Percentiles rank a stretch among this genome's conserved stretches.
Evolutionary conservation across 805 yeast species (phyloP).

Genomic region (Cyberlindnera veronae): DNA sequence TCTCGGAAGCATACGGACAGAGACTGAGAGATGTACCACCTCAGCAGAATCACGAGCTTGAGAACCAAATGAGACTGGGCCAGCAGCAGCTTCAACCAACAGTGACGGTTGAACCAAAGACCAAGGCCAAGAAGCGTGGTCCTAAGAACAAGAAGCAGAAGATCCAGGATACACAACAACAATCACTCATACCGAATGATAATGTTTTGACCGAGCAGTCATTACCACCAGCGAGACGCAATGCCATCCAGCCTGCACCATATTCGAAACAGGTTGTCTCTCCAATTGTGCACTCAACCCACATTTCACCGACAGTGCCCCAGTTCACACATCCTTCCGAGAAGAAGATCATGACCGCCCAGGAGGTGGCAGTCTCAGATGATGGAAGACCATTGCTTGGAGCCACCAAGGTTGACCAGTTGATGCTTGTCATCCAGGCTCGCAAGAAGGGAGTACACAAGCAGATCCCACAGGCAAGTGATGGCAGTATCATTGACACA

Average conservation of each 20-base stretch:
- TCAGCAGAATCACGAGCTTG: not conserved
- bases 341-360: slow-evolving; percentile 39
- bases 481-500: slow-evolving; percentile 64
- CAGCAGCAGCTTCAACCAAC: not conserved
- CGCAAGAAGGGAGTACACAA: slow-evolving; percentile 72
- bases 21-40: slow-evolving; percentile 4
- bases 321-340: slow-evolving; percentile 15
- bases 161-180: not conserved
- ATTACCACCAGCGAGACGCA: slow-evolving; percentile 5
- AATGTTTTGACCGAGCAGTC: not conserved
- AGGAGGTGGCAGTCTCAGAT: slow-evolving; percentile 45
- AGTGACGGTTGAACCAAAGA: not conserved
- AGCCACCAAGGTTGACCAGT: slow-evolving; percentile 84
- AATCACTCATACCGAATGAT: not conserved
- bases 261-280: slow-evolving; percentile 6
- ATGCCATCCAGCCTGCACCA: slow-evolving; percentile 16
- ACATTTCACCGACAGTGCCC: slow-evolving; percentile 12
- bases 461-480: slow-evolving; percentile 59
- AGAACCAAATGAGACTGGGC: not conserved
- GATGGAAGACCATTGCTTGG: slow-evolving; percentile 74
- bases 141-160: slow-evolving; percentile 8
- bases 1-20: slow-evolving; percentile 1
- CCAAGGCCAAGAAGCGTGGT: slow-evolving; percentile 6
- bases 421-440: slow-evolving; percentile 90
- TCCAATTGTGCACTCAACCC: slow-evolving; percentile 3